These are phyloP conservation scores for Ceratocystis albifundus DNA, from an alignment of 2,329 filamentous ascomycete species.

Conservation along the genomic window DNA sequence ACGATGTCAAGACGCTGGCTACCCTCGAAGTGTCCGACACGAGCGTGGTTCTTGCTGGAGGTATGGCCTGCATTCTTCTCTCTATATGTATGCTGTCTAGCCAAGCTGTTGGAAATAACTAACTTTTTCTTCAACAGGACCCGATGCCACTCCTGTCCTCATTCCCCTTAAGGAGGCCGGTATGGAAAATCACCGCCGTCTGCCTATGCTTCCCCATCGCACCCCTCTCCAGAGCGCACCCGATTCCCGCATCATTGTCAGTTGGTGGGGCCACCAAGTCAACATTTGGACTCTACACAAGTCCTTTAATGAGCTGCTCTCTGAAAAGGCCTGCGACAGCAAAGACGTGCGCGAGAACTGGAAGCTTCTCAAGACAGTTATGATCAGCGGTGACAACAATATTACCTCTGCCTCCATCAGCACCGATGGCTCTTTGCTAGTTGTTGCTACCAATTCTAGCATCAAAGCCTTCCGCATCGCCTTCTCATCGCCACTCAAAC, in stretches of 20 bases:
- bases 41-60: slow-evolving; percentile 84
- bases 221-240: slow-evolving; percentile 62
- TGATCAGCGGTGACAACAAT: slow-evolving; percentile 64
- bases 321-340: slow-evolving; percentile 33
- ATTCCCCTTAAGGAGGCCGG: slow-evolving; percentile 61
- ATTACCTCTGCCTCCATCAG: slow-evolving; percentile 67
- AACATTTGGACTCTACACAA: slow-evolving; percentile 60
- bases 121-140: slow-evolving; percentile 43
- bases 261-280: slow-evolving; percentile 86
- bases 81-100: background rate
- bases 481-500: slow-evolving; percentile 35
- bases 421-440: slow-evolving; percentile 57
- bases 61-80: slow-evolving; percentile 37
- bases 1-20: slow-evolving; percentile 92
- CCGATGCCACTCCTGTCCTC: slow-evolving; percentile 73
- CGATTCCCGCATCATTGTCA: slow-evolving; percentile 63
- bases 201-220: slow-evolving; percentile 74
- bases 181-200: slow-evolving; percentile 69
- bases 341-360: slow-evolving; percentile 42
- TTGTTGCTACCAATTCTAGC: slow-evolving; percentile 61
- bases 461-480: slow-evolving; percentile 59
- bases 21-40: slow-evolving; percentile 73
- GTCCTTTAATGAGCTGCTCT: slow-evolving; percentile 38
- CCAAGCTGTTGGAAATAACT: slow-evolving; percentile 25
- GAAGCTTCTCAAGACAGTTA: slow-evolving; percentile 57